Evolutionary conservation across 139 green algal genomes (phyloP), one percentile per base, ranked within the genome.

Genomic region (Chlamydomonas sp.): DNA sequence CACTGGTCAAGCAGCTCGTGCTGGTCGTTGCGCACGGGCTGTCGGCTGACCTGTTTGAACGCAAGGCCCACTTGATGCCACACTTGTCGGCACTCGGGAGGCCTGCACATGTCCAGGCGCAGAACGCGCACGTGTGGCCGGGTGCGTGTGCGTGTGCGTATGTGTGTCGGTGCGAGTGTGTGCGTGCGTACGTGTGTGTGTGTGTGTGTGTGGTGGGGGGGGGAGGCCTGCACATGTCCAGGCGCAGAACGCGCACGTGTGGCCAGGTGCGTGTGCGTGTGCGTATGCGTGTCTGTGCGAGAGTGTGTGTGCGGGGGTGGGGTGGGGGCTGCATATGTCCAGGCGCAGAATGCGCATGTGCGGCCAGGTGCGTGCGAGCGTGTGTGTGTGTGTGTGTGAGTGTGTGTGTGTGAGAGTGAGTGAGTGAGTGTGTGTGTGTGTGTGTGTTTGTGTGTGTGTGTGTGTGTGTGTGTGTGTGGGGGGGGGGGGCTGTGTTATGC

Each of bases 1-100:
- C 80, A 0, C 77, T 92, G 49, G 65, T 92, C 28, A 36, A 64
- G 35, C 70, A 77, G 3, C 77, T 89, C 43, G 67, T 87, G 48
- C 58, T 92, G 69, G 59, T 92, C 63, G 68, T 79, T 3, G 76
- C 83, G 2, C 70, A 79, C 24, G 88, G 87, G 3, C 58, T 94
- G 5, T 78, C 58, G 20, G 29, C 31, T 2, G 48, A 76, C 0
- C 34, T 82, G 33, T 83, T 78, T n/a, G 6, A 75, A 29, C 38
- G 74, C 3, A 70, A 58, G 69, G 26, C 79, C 58, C 35, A 74
- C 22, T 49, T 77, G 48, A 72, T 86, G 64, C 79, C 77, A 48
- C 63, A 63, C 34, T 60, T 86, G 2, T 26, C 35, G 6, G 38
- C 10, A 20, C 49, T 79, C 4, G 57, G 48, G 1, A 35, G 28